phyloP scores from a whole-genome alignment of 176 grass and related monocot species.

The Luzula sylvatica region DNA sequence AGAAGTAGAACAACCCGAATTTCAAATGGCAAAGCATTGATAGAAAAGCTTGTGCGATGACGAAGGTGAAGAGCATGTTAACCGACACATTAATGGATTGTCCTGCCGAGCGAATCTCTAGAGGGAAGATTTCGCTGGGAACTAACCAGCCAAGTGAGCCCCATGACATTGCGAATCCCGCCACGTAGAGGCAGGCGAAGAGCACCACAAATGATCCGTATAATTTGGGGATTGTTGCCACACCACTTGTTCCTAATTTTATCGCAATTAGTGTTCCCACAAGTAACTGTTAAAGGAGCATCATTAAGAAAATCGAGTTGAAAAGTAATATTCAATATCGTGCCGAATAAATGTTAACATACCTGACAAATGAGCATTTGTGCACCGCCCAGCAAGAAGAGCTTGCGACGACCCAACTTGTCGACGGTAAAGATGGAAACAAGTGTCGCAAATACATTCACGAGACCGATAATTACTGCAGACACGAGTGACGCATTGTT shows the following conservation, averaged over 20 bases:
- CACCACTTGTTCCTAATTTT: conserved; percentile 19
- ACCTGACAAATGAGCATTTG: conserved; percentile 32
- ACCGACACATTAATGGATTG: conserved; percentile 29
- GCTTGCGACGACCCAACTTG: conserved; percentile 33
- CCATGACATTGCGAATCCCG: conserved; percentile 28
- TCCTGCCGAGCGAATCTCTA: conserved; percentile 30
- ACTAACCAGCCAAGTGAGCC: conserved; percentile 28
- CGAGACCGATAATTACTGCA: conserved; percentile 30
- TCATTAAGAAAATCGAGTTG: background rate
- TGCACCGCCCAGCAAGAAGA: conserved; percentile 24
- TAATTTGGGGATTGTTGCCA: conserved; percentile 6
- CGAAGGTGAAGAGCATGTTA: conserved; percentile 36
- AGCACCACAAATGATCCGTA: conserved; percentile 21
- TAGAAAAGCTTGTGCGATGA: conserved; percentile 27
- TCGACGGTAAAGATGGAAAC: conserved; percentile 37
- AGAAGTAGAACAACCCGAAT: conserved; percentile 36
- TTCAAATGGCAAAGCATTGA: conserved; percentile 35
- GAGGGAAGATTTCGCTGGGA: conserved; percentile 30
- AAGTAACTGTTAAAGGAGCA: conserved; percentile 4
- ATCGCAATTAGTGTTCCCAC: conserved; percentile 27
- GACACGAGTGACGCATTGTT: conserved; percentile 27
- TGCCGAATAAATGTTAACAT: background rate
- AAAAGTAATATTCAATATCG: background rate
- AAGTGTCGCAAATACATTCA: conserved; percentile 25
- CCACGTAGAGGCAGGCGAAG: conserved; percentile 29